Percentiles rank a stretch among this genome's conserved stretches.
Conservation (phyloP, 495 filamentous ascomycete genomes). For the Hyaloscypha hepaticicola region DNA sequence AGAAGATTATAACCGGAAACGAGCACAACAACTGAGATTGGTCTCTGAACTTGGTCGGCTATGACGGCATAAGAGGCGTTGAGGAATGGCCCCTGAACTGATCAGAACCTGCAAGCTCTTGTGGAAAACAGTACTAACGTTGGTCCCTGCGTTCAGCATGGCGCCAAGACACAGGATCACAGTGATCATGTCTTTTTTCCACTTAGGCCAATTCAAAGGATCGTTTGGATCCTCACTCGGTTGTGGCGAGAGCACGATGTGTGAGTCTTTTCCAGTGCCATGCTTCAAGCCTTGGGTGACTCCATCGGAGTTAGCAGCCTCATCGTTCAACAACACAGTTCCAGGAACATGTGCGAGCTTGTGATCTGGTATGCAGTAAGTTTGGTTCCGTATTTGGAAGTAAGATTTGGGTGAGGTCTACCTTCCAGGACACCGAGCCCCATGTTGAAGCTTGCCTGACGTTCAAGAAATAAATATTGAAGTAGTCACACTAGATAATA, state of each 20-base stretch:
- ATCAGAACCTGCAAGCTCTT: not conserved
- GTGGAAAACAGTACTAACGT: constrained; percentile 35
- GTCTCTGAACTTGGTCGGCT: not conserved
- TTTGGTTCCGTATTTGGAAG: not conserved
- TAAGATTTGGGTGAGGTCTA: not conserved
- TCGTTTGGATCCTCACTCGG: constrained; percentile 46
- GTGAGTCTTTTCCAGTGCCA: constrained; percentile 37
- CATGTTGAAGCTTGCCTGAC: not conserved
- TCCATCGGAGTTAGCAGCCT: constrained; percentile 5
- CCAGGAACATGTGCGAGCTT: constrained; percentile 11
- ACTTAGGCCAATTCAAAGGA: constrained; percentile 34
- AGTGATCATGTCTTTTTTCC: constrained; percentile 43
- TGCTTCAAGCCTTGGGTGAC: constrained; percentile 34
- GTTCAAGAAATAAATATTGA: constrained; percentile 2
- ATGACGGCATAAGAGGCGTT: constrained; percentile 8
- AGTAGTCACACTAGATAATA: no score
- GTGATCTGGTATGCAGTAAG: not conserved
- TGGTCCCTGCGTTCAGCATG: constrained; percentile 74
- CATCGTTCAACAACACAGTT: constrained; percentile 6
- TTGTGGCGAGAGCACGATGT: constrained; percentile 45
- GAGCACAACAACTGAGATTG: not conserved
- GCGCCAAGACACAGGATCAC: constrained; percentile 43
- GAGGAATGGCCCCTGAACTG: constrained; percentile 1
- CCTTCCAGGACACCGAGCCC: constrained; percentile 3
- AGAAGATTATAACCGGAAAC: constrained; percentile 5